Percentiles rank a stretch among this genome's conserved stretches.
Evolutionary conservation across 1,284 basidiomycete species (phyloP).

Genomic region (Pulveroboletus sp.): DNA sequence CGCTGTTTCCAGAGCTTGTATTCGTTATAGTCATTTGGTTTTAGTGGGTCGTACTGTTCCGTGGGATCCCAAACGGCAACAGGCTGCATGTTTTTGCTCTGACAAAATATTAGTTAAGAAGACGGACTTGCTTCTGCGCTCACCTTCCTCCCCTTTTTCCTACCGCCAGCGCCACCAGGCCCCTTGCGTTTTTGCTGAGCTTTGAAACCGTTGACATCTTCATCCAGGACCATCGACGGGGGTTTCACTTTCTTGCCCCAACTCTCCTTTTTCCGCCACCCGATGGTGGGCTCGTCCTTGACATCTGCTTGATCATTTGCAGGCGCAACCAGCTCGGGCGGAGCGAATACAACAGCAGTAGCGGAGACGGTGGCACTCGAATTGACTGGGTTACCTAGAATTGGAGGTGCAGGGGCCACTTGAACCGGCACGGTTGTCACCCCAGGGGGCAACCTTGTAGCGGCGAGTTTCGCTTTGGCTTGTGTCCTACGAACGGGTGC

Average conservation of each 20-base stretch:
- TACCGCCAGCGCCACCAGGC: conserved; percentile 38
- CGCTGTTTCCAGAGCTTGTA: conserved; percentile 77
- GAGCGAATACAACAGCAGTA: conserved; percentile 72
- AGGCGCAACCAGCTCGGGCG: conserved; percentile 55
- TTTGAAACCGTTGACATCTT: conserved; percentile 84
- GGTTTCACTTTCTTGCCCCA: conserved; percentile 88
- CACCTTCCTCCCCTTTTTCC: conserved; percentile 68
- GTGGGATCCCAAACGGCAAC: conserved; percentile 69
- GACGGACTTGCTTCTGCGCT: conserved; percentile 18
- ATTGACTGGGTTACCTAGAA: conserved; percentile 13
- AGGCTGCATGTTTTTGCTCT: conserved; percentile 63
- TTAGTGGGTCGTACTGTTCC: conserved; percentile 76
- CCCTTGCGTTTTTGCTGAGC: conserved; percentile 48
- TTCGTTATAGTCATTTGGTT: conserved; percentile 86
- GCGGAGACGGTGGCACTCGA: conserved; percentile 50
- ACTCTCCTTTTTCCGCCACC: conserved; percentile 45
- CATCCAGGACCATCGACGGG: conserved; percentile 84
- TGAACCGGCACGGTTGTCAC: conserved; percentile 41
- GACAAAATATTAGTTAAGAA: conserved; percentile 10
- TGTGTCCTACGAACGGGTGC: conserved; percentile 68
- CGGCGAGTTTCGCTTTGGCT: conserved; percentile 54
- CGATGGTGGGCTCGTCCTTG: conserved; percentile 23
- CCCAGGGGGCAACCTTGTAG: conserved; percentile 60
- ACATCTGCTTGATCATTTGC: conserved; percentile 31
- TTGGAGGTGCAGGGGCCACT: conserved; percentile 21